Conservation (phyloP, 2,329 filamentous ascomycete species). For the Madurella mycetomatis region DNA sequence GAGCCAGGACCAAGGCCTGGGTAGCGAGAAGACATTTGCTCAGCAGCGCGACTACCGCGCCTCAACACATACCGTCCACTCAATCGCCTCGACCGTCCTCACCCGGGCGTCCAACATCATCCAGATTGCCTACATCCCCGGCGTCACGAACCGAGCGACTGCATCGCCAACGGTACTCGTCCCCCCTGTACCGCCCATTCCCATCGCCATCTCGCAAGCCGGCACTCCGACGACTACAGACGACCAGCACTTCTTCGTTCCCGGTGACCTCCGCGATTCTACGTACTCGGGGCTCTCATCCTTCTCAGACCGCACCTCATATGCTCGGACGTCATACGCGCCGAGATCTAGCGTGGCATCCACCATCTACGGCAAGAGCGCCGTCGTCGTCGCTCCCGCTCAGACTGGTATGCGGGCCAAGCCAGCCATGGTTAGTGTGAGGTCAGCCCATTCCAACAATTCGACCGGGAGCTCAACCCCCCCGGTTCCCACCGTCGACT, state of each 20-base stretch:
- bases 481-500: constrained; percentile 69
- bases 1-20: constrained; percentile 48
- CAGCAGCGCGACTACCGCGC: constrained; percentile 59
- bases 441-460: constrained; percentile 57
- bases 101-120: constrained; percentile 98
- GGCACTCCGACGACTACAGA: constrained; percentile 55
- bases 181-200: constrained; percentile 91
- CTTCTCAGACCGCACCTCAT: constrained; percentile 58
- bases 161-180: constrained; percentile 81
- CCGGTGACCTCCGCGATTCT: constrained; percentile 83
- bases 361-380: constrained; percentile 90
- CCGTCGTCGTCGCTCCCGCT: constrained; percentile 74
- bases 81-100: constrained; percentile 90
- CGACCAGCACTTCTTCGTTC: constrained; percentile 91
- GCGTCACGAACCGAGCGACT: constrained; percentile 86
- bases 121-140: constrained; percentile 97
- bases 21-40: constrained; percentile 48
- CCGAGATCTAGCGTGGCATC: constrained; percentile 76
- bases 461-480: constrained; percentile 53
- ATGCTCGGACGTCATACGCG: constrained; percentile 54
- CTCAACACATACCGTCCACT: constrained; percentile 81
- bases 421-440: constrained; percentile 90
- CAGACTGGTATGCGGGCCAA: constrained; percentile 85
- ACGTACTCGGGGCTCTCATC: constrained; percentile 76
- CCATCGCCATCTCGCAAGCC: constrained; percentile 58